These are phyloP conservation scores for Rhypophila decipiens DNA, from an alignment of 495 filamentous ascomycete genomes.

Conservation along the genomic window DNA sequence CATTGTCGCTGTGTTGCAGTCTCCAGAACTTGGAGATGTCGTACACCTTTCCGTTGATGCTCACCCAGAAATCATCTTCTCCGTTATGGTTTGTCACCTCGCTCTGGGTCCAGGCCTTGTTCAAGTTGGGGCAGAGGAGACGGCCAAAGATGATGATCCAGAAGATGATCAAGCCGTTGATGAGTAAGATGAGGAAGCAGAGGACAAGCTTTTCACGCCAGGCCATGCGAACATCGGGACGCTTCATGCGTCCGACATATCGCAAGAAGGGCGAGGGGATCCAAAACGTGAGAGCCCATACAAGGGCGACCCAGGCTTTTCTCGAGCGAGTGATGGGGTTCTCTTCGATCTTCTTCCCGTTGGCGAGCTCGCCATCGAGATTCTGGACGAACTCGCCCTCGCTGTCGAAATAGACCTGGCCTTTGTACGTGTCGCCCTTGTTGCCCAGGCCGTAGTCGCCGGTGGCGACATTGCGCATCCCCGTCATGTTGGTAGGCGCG, in stretches of 20 bases:
- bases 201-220: constrained; percentile 94
- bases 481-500: constrained; percentile 62
- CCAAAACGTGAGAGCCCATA: constrained; percentile 90
- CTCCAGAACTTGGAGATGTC: constrained; percentile 86
- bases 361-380: constrained; percentile 69
- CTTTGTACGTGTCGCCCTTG: constrained; percentile 77
- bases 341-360: constrained; percentile 70
- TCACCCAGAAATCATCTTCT: constrained; percentile 77
- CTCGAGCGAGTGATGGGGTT: constrained; percentile 55
- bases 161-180: constrained; percentile 84
- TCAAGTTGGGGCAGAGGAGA: constrained; percentile 81
- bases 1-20: constrained; percentile 68
- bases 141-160: constrained; percentile 85
- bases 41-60: constrained; percentile 83
- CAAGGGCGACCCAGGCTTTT: constrained; percentile 69
- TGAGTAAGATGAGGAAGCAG: constrained; percentile 67
- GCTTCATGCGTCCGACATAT: constrained; percentile 90
- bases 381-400: constrained; percentile 49
- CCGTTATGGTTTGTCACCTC: constrained; percentile 68
- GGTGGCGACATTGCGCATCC: constrained; percentile 52
- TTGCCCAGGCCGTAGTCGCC: constrained; percentile 83
- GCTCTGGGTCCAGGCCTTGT: constrained; percentile 77
- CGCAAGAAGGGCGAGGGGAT: constrained; percentile 79
- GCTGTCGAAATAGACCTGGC: constrained; percentile 61
- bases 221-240: constrained; percentile 92